Conservation (phyloP, 2,329 filamentous ascomycete genomes). For the Neonectria punicea region DNA sequence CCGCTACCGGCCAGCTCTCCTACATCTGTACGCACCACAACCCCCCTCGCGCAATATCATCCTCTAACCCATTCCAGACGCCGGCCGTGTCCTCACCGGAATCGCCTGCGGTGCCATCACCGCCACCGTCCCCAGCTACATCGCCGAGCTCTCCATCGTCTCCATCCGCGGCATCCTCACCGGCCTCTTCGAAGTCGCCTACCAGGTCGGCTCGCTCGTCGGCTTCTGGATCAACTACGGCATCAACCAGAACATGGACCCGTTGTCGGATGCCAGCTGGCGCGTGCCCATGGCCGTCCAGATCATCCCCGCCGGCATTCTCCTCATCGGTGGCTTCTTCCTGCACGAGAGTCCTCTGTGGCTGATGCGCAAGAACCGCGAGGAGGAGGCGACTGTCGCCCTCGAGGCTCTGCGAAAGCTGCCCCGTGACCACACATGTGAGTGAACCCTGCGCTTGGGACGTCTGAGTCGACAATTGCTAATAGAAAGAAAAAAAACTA, state of each 20-base stretch:
- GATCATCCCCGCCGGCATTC: slow-evolving; percentile 56
- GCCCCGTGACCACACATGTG: slow-evolving; percentile 50
- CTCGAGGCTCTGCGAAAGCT: slow-evolving; percentile 56
- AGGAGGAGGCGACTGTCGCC: slow-evolving; percentile 47
- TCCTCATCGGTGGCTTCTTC: slow-evolving; percentile 58
- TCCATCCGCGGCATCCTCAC: slow-evolving; percentile 68
- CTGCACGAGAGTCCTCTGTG: slow-evolving; percentile 56
- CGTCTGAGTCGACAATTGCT: background rate
- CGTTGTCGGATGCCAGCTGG: slow-evolving; percentile 52
- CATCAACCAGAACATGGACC: slow-evolving; percentile 53
- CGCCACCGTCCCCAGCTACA: slow-evolving; percentile 71
- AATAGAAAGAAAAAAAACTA: slow-evolving; percentile 9
- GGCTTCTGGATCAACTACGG: slow-evolving; percentile 64
- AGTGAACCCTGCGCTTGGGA: background rate
- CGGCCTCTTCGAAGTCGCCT: slow-evolving; percentile 63
- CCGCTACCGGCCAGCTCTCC: slow-evolving; percentile 52
- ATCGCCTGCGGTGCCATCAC: slow-evolving; percentile 67
- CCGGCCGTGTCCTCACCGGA: slow-evolving; percentile 66
- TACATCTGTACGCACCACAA: slow-evolving; percentile 51
- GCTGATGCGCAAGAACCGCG: slow-evolving; percentile 48
- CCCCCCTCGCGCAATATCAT: fast-evolving
- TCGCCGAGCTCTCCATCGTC: slow-evolving; percentile 69
- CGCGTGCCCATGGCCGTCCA: slow-evolving; percentile 60
- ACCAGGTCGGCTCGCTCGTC: slow-evolving; percentile 62
- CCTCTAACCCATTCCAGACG: slow-evolving; percentile 52